Evolutionary conservation across 2,329 filamentous ascomycete species (phyloP), one percentile per base, ranked within the genome.

Genomic region (Lecanicillium sp.): DNA sequence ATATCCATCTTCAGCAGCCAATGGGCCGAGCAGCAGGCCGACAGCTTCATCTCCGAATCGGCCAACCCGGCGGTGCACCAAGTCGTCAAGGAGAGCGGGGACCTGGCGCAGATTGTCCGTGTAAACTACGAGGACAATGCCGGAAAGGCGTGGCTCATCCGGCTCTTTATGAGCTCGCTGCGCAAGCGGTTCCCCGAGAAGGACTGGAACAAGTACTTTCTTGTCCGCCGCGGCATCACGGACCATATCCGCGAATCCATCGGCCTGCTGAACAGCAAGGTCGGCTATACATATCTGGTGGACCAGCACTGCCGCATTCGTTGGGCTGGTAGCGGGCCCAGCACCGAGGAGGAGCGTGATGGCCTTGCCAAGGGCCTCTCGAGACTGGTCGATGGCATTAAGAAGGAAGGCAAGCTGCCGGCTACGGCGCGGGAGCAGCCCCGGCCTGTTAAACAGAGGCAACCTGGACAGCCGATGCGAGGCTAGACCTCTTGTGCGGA

Each of bases 271-370:
- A 98, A 98, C 62, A 80, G 79, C 49, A 94, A 89, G 62, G 90
- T 96, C 25, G 90, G 89, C 28, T 97, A 96, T 64, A 83, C 89
- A 4, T 98, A 95, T 61, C 71, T 98, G 34, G 71, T 98, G 42
- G 92, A 98, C 58, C 71, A 80, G 45, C 72, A 89, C 46, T 95
- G 88, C 59, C 84, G 80, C 62, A 94, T 98, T 50, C 77, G 92
- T 41, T 98, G 92, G 92, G 92, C 90, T 1, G 92, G 86, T 4
- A 94, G 88, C 53, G 86, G 81, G 11, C 58, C 71, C 33, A 77
- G 80, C 33, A 71, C 79, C 45, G 72, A 72, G 0, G 73, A 74
- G 14, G 87, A 94, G 66, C 72, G 69, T 47, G 72, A 80, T 38
- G 74, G 78, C 30, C 56, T 94, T 55, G 74, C 77, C 29, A 84